Conservation (phyloP, 164 flowering plant genomes). For the Vitis amurensis region DNA sequence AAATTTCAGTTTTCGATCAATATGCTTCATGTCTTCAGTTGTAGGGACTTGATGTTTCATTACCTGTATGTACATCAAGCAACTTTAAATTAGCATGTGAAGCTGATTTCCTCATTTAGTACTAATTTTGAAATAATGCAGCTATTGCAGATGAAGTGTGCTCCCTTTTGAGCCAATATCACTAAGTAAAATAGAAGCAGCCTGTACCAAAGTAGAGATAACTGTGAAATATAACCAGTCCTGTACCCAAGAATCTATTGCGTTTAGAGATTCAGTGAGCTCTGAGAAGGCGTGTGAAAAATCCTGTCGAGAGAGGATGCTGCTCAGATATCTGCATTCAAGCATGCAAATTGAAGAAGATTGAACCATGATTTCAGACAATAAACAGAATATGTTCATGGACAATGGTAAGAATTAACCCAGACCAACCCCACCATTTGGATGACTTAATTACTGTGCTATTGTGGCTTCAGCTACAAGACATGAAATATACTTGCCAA, state of each 20-base stretch:
- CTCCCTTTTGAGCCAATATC: background rate
- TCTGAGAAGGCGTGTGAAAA: slow-evolving; percentile 50
- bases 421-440: background rate
- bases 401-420: background rate
- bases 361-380: slow-evolving; percentile 1
- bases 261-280: slow-evolving; percentile 48
- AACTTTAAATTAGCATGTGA: background rate
- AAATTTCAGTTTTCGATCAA: slow-evolving; percentile 82
- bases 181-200: background rate
- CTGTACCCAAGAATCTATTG: slow-evolving; percentile 67
- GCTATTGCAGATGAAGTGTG: background rate
- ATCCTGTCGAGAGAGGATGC: slow-evolving; percentile 61
- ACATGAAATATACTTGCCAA: background rate
- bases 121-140: background rate
- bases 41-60: slow-evolving; percentile 56
- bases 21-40: slow-evolving; percentile 88
- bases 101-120: background rate
- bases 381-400: background rate
- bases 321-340: slow-evolving; percentile 64
- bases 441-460: background rate
- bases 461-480: background rate
- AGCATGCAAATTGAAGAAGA: slow-evolving; percentile 6
- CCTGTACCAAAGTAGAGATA: background rate
- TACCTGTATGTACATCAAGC: slow-evolving; percentile 38
- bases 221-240: background rate